Conservation (phyloP, 345 rosid species). For the Rubroshorea leprosula region DNA sequence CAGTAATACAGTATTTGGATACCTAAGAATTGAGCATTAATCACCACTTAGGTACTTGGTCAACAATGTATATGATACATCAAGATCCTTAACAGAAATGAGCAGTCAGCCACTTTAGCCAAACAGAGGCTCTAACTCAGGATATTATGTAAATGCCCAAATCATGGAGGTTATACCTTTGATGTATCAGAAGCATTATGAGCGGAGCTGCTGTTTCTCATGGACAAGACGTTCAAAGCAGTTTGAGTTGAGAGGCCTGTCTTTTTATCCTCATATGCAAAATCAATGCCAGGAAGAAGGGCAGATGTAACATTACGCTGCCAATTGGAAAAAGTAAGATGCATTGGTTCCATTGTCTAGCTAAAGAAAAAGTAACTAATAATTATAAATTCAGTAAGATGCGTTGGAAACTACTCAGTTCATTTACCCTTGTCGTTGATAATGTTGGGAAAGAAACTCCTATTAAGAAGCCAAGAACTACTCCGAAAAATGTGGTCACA, state of each 20-base stretch:
- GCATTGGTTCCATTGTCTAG: slow-evolving; percentile 2
- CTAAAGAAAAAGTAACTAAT: background rate
- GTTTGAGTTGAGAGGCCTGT: slow-evolving; percentile 36
- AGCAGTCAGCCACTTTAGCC: background rate
- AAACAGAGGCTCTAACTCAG: background rate
- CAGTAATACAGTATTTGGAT: no score
- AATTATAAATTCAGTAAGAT: background rate
- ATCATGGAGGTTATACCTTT: slow-evolving; percentile 40
- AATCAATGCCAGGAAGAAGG: slow-evolving; percentile 43
- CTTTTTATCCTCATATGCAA: slow-evolving; percentile 38
- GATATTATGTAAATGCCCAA: slow-evolving; percentile 7
- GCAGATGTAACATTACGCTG: slow-evolving; percentile 63
- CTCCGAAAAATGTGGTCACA: slow-evolving; percentile 56
- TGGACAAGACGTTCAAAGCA: slow-evolving; percentile 30
- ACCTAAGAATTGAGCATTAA: no score
- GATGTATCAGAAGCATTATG: slow-evolving; percentile 28
- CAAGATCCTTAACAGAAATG: no score
- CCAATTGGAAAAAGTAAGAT: slow-evolving; percentile 18
- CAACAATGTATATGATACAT: no score
- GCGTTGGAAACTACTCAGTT: background rate
- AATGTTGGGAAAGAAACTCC: slow-evolving; percentile 74
- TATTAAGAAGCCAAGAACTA: slow-evolving; percentile 64
- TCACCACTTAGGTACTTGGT: no score
- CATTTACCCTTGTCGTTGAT: slow-evolving; percentile 59
- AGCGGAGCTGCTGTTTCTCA: slow-evolving; percentile 29